Conservation (phyloP, 176 grass and related monocot species). For the Tillandsia fasciculata region DNA sequence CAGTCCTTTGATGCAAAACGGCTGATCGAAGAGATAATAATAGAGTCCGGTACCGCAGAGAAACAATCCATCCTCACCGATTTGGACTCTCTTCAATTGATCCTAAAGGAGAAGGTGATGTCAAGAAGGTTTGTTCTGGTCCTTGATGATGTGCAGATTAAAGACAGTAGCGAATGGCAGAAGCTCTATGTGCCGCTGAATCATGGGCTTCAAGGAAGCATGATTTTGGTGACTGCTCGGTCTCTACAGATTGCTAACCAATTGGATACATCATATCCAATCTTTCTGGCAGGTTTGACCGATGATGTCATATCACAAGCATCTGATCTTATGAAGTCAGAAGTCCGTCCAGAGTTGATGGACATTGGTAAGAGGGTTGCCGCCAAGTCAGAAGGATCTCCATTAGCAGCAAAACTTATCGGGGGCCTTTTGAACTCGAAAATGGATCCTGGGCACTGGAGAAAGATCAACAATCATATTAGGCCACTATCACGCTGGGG, state of each 20-base stretch:
- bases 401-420: slow-evolving; percentile 31
- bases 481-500: slow-evolving; percentile 14
- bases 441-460: slow-evolving; percentile 5
- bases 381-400: slow-evolving; percentile 9
- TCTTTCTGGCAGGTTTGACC: background rate
- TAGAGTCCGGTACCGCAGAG: background rate
- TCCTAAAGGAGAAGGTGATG: slow-evolving; percentile 20
- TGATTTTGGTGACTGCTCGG: slow-evolving; percentile 29
- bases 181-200: background rate
- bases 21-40: slow-evolving; percentile 6
- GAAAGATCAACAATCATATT: slow-evolving; percentile 9
- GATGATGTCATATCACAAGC: background rate
- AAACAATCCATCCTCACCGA: background rate
- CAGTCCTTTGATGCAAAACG: slow-evolving; percentile 12
- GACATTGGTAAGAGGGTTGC: slow-evolving; percentile 19
- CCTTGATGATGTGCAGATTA: slow-evolving; percentile 31
- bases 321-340: slow-evolving; percentile 4
- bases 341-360: background rate
- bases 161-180: slow-evolving; percentile 11
- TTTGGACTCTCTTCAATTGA: slow-evolving; percentile 17
- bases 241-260: background rate
- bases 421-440: slow-evolving; percentile 17
- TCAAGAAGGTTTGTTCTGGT: slow-evolving; percentile 21
- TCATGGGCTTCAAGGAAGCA: slow-evolving; percentile 18
- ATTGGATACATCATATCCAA: background rate